Evolutionary conservation across 257 asterid species (phyloP).

Genomic region (Perilla frutescens): DNA sequence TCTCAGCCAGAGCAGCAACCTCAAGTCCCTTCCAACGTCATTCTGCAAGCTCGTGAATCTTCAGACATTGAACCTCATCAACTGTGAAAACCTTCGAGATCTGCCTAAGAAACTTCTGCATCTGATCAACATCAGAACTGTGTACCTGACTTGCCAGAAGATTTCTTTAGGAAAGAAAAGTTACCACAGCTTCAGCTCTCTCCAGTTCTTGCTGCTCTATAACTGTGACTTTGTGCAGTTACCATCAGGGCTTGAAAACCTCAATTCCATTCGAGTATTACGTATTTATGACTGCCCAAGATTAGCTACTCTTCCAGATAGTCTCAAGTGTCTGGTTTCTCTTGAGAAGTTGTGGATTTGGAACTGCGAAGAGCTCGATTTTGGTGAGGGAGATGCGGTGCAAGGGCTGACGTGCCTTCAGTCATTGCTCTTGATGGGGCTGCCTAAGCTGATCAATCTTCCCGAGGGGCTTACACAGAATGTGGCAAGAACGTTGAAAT

Average conservation of each 20-base stretch:
- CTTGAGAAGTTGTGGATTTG: conserved; percentile 67
- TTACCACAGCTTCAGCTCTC: conserved; percentile 38
- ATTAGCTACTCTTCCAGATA: conserved; percentile 46
- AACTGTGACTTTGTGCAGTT: conserved; percentile 45
- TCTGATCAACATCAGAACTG: conserved; percentile 43
- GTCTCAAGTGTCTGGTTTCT: conserved; percentile 43
- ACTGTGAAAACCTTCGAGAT: conserved; percentile 52
- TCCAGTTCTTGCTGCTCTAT: conserved; percentile 54
- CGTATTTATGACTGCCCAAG: conserved; percentile 57
- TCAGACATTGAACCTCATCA: conserved; percentile 57
- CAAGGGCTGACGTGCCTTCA: conserved; percentile 45
- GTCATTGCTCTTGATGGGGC: conserved; percentile 60
- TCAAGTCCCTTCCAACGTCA: conserved; percentile 48
- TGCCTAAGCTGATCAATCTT: conserved; percentile 51
- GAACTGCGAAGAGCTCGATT: conserved; percentile 58
- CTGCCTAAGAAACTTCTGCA: conserved; percentile 40
- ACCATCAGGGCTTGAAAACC: conserved; percentile 45
- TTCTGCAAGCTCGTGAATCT: conserved; percentile 50
- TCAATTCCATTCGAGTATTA: conserved; percentile 46
- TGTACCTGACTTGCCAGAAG: conserved; percentile 51
- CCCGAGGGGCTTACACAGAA: conserved; percentile 45
- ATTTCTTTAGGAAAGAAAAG: conserved; percentile 35
- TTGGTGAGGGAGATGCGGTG: conserved; percentile 44
- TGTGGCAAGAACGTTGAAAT: conserved; percentile 43
- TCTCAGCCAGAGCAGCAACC: conserved; percentile 42